Evolutionary conservation across 495 filamentous ascomycete genomes (phyloP).

Genomic region (Penicillium manginii): DNA sequence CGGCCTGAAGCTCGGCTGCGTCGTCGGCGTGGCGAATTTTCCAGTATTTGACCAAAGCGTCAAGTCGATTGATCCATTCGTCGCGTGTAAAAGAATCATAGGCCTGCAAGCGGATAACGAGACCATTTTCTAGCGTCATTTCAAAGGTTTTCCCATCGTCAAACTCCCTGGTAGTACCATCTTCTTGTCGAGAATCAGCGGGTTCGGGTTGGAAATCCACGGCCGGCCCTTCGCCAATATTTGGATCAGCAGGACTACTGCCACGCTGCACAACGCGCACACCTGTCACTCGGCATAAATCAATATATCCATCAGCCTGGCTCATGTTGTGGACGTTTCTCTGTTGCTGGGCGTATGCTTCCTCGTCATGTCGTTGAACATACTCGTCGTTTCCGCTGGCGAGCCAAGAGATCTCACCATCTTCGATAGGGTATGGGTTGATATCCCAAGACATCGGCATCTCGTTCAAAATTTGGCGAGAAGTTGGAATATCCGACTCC

Average conservation of each 20-base stretch:
- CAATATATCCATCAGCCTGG: constrained; percentile 68
- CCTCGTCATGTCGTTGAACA: constrained; percentile 56
- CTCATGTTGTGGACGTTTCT: constrained; percentile 63
- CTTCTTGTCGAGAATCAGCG: constrained; percentile 49
- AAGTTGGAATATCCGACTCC: constrained; percentile 54
- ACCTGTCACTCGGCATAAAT: constrained; percentile 60
- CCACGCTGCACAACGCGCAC: constrained; percentile 59
- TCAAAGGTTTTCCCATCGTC: constrained; percentile 68
- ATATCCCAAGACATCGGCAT: constrained; percentile 67
- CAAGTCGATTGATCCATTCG: constrained; percentile 68
- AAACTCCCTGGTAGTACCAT: constrained; percentile 55
- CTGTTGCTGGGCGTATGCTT: constrained; percentile 64
- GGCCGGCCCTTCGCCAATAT: constrained; percentile 50
- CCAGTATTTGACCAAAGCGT: constrained; percentile 67
- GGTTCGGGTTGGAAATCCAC: constrained; percentile 55
- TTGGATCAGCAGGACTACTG: constrained; percentile 52
- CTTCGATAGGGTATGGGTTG: constrained; percentile 61
- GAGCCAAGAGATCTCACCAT: constrained; percentile 64
- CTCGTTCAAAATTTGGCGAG: constrained; percentile 58
- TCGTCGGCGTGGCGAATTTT: constrained; percentile 60
- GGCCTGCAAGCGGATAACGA: constrained; percentile 69
- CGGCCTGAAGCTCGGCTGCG: constrained; percentile 56
- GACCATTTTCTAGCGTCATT: constrained; percentile 62
- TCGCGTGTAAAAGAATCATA: constrained; percentile 59
- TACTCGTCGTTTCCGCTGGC: constrained; percentile 44